Evolutionary conservation across 306 rosid species (phyloP).

Genomic region (Ormosia semicastrata): DNA sequence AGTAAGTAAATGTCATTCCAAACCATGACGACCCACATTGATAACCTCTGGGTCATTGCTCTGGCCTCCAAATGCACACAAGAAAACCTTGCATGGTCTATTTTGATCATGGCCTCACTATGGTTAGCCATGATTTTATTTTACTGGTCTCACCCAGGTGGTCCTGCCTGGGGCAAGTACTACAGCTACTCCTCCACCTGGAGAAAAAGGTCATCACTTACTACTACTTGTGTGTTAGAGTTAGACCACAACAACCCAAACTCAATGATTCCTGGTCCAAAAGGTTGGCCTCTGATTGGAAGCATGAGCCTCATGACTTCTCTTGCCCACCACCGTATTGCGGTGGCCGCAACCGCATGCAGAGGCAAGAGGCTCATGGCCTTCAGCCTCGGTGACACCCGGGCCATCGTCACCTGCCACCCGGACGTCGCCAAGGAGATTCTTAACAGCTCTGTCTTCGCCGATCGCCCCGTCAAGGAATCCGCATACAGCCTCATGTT

Average conservation of each 20-base stretch:
- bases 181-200: neutral
- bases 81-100: slow-evolving; percentile 42
- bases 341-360: slow-evolving; percentile 53
- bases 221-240: no score
- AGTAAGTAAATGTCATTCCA: neutral
- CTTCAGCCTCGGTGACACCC: slow-evolving; percentile 62
- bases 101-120: slow-evolving; percentile 39
- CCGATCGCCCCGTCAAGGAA: slow-evolving; percentile 71
- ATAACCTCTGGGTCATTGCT: slow-evolving; percentile 74
- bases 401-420: slow-evolving; percentile 53
- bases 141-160: slow-evolving; percentile 89
- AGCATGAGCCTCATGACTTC: slow-evolving; percentile 73
- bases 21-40: slow-evolving; percentile 56
- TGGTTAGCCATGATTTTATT: slow-evolving; percentile 45
- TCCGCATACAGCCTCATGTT: slow-evolving; percentile 82
- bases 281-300: slow-evolving; percentile 76
- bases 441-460: slow-evolving; percentile 56
- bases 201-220: neutral
- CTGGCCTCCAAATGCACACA: slow-evolving; percentile 59
- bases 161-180: slow-evolving; percentile 92
- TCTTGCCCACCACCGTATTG: slow-evolving; percentile 70
- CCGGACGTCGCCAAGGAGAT: slow-evolving; percentile 68
- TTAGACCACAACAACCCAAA: neutral
- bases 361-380: slow-evolving; percentile 81
- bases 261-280: slow-evolving; percentile 70